Evolutionary conservation across 176 grass and related monocot species (phyloP), one percentile per base, ranked within the genome.

Genomic region (Bromus sterilis): DNA sequence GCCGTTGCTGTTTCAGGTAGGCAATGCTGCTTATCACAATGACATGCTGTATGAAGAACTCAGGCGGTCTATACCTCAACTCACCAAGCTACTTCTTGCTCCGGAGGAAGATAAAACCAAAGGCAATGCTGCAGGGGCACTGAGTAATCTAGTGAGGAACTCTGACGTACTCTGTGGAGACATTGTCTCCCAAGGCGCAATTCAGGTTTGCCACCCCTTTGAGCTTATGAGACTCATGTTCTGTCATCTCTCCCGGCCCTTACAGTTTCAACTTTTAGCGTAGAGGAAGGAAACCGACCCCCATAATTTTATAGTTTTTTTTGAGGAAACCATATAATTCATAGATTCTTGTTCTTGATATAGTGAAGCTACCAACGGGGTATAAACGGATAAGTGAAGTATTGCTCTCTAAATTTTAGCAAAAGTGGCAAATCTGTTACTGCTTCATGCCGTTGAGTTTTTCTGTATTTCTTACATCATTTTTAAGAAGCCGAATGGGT

Each of bases 21-120:
- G 95, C 32, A 98, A 98, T 89, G 95, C 92, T 74, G 95, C 95
- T 81, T 98, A 98, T 76, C 95, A 95, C 85, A 98, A 98, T 84
- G 95, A 91, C 53, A 78, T 76, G 84, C 82, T 98, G 21, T 98
- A 98, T 62, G 92, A 98, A 82, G 84, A 91, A 44, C 83, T 98
- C 9, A 72, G 90, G 68, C 79, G 72, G 59, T 94, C 90, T 49
- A 89, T 98, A 86, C 92, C 90, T 92, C 95, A 89, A 57, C 81
- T 98, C 30, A 84, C 95, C 6, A 93, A 83, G 44, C 58, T 98
- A 84, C 88, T 98, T 44, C 81, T 94, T 60, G 84, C 86, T 13
- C 57, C 88, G 2, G 95, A 98, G 88, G 95, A 98, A 83, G 92
- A 94, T 81, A 98, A 98, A 92, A 98, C 92, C 18, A 98, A 94